Evolutionary conservation across 768 basidiomycete genomes (phyloP), one percentile per base, ranked within the genome.

Genomic region (Russula emetica): DNA sequence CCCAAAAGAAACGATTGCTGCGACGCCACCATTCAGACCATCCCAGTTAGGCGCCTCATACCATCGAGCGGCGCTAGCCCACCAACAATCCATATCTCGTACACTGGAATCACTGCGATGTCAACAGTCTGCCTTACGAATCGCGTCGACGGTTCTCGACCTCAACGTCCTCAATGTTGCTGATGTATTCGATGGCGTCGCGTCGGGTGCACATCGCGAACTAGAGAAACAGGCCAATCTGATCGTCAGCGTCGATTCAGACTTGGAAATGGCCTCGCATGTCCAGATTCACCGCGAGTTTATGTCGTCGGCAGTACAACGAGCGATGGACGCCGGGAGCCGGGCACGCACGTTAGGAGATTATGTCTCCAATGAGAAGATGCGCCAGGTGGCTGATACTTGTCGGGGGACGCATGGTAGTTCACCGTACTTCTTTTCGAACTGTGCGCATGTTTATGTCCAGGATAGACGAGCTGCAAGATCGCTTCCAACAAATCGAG

Each of bases 241-340:
- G 42, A 80, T 94, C 13, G 76, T 76, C 4, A 86, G 84, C 7
- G 74, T 91, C 7, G 83, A 87, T 34, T 81, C 86, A 2, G 91
- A 93, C 73, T 71, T 94, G 68, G 85, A 86, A 28, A 80, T 92
- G 50, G 84, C 91, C 45, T 77, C 79, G 30, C 79, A 79, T 36
- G 84, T 94, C 7, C 76, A 77, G 49, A 82, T 94, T 5, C 90
- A 93, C 69, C 78, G 80, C 58, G 89, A 92, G 62, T 92, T 93
- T 67, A 76, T 92, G 74, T 89, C 87, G 18, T 76, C 80, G 8
- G 76, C 82, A 1, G 83, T 85, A 56, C 79, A 87, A 40, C 85
- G 80, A 68, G 84, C 87, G 2, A 88, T 91, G 50, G 88, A 91
- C 62, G 78, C 81, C 0, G 91, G 89, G 3, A 85, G 85, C 61